Conservation (phyloP, 768 basidiomycete species). For the Hygrophorus pudorinus region DNA sequence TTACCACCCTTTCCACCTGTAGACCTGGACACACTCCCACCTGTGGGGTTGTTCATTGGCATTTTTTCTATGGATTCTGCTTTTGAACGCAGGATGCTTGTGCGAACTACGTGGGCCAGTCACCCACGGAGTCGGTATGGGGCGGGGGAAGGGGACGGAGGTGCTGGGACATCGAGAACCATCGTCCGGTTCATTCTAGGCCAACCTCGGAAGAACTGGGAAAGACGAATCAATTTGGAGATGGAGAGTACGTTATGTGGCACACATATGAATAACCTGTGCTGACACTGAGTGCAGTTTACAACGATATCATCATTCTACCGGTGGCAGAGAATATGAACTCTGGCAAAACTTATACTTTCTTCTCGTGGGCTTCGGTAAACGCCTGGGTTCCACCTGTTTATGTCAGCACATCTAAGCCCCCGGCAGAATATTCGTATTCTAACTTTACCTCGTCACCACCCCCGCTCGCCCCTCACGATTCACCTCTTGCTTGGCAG, state of each 20-base stretch:
- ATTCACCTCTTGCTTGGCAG: constrained; percentile 48
- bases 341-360: constrained; percentile 82
- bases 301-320: constrained; percentile 78
- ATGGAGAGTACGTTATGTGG: constrained; percentile 66
- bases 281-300: constrained; percentile 34
- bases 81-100: constrained; percentile 76
- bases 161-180: constrained; percentile 69
- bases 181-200: constrained; percentile 87
- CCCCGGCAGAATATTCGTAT: constrained; percentile 54
- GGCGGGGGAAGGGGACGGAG: constrained; percentile 58
- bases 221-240: constrained; percentile 72
- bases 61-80: constrained; percentile 85
- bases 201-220: constrained; percentile 71
- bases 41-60: constrained; percentile 80
- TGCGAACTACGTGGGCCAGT: constrained; percentile 83
- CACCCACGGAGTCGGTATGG: constrained; percentile 73
- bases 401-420: constrained; percentile 37
- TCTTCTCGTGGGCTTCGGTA: constrained; percentile 87
- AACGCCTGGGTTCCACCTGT: constrained; percentile 87
- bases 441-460: constrained; percentile 45
- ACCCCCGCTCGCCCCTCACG: constrained; percentile 60
- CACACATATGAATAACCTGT: constrained; percentile 6
- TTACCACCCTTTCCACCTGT: constrained; percentile 56
- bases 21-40: constrained; percentile 63
- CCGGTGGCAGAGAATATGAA: constrained; percentile 95